Percentiles rank a stretch among this genome's conserved stretches.
Conservation (phyloP, 2,329 filamentous ascomycete species). For the Ophiostoma piceae region DNA sequence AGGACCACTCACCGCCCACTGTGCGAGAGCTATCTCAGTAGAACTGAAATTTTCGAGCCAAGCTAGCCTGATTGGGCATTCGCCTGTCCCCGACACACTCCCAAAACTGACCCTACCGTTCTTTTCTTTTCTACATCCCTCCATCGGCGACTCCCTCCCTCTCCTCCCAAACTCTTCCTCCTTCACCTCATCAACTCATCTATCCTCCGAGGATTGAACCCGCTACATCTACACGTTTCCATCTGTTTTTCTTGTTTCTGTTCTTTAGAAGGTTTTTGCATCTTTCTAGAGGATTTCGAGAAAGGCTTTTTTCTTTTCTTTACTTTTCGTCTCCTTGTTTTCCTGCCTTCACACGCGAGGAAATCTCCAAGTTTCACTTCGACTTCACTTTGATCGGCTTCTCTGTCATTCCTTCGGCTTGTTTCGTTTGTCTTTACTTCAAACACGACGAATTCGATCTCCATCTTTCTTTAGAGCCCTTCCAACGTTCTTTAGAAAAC, state of each 20-base stretch:
- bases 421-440: slow-evolving; percentile 13
- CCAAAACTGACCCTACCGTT: slow-evolving; percentile 27
- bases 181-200: slow-evolving; percentile 29
- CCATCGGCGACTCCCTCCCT: slow-evolving; percentile 23
- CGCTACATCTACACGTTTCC: slow-evolving; percentile 19
- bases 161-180: slow-evolving; percentile 27
- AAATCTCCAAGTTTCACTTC: slow-evolving; percentile 7
- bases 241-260: slow-evolving; percentile 37
- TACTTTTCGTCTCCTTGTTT: slow-evolving; percentile 22
- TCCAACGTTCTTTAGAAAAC: slow-evolving; percentile 18
- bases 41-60: slow-evolving; percentile 17
- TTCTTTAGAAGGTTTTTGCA: slow-evolving; percentile 43
- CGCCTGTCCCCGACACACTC: slow-evolving; percentile 27
- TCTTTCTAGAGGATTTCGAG: slow-evolving; percentile 41
- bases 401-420: slow-evolving; percentile 15
- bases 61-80: slow-evolving; percentile 20
- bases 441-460: slow-evolving; percentile 1
- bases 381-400: background rate
- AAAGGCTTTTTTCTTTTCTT: slow-evolving; percentile 30
- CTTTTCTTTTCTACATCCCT: slow-evolving; percentile 24
- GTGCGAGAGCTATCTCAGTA: background rate
- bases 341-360: slow-evolving; percentile 9
- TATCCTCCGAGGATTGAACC: slow-evolving; percentile 33
- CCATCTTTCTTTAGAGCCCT: background rate
- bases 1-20: slow-evolving; percentile 6